phyloP scores from a whole-genome alignment of 495 filamentous ascomycete genomes.

The Xylaria longipes region DNA sequence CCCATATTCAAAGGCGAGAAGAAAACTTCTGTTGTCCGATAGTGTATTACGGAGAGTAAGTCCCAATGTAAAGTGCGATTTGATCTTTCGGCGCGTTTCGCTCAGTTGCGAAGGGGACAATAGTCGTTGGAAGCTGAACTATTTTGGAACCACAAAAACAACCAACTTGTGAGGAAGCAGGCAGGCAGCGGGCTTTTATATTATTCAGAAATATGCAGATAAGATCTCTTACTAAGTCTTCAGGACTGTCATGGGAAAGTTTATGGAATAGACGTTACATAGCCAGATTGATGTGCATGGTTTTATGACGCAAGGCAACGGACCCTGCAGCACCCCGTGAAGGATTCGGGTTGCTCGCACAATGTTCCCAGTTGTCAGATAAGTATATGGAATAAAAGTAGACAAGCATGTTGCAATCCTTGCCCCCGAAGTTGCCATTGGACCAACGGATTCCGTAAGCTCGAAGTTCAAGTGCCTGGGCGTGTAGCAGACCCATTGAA shows the following conservation, averaged over 20 bases:
- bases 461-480: not conserved
- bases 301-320: slow-evolving; percentile 14
- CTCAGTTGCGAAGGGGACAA: not conserved
- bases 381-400: not conserved
- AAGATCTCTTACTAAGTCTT: slow-evolving; percentile 10
- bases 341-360: not conserved
- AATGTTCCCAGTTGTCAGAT: not conserved
- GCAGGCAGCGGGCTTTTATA: slow-evolving; percentile 8
- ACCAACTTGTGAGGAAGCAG: not conserved
- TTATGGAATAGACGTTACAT: slow-evolving; percentile 16
- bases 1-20: slow-evolving; percentile 29
- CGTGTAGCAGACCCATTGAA: slow-evolving; percentile 7
- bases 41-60: not conserved
- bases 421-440: slow-evolving; percentile 19
- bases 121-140: not conserved
- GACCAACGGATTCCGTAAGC: slow-evolving; percentile 12
- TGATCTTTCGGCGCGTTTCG: not conserved
- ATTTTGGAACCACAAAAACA: not conserved
- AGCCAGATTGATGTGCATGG: slow-evolving; percentile 6
- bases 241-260: not conserved
- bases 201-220: not conserved
- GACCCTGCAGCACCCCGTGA: slow-evolving; percentile 13
- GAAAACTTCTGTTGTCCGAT: not conserved
- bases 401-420: slow-evolving; percentile 19
- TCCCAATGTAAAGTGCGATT: not conserved